phyloP scores from a whole-genome alignment of 805 yeast species.

The Maudiozyma pseudohumilis region DNA sequence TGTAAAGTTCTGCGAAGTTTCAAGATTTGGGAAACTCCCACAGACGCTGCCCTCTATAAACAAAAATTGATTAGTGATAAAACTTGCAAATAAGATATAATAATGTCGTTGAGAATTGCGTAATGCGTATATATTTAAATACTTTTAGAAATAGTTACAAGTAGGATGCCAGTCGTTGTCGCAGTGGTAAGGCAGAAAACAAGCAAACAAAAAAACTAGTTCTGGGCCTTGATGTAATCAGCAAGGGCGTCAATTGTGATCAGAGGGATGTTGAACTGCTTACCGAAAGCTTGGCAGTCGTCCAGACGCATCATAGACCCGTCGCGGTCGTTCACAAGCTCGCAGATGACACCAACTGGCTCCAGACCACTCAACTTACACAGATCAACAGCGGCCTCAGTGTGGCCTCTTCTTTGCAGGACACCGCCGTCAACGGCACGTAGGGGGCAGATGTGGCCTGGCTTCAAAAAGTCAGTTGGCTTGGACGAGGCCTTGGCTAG shows the following conservation, averaged over 20 bases:
- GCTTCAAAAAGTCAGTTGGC: constrained; percentile 66
- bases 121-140: no score
- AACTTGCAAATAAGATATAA: no score
- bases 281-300: constrained; percentile 69
- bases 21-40: no score
- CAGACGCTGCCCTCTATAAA: not conserved
- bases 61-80: not conserved
- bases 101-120: no score
- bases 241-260: constrained; percentile 72
- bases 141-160: no score
- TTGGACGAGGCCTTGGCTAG: constrained; percentile 48
- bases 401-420: constrained; percentile 78
- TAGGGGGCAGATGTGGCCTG: constrained; percentile 90
- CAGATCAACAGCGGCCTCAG: constrained; percentile 92
- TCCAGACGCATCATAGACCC: constrained; percentile 92
- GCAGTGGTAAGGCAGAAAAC: not conserved
- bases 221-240: constrained; percentile 29
- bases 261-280: constrained; percentile 51
- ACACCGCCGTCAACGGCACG: constrained; percentile 86
- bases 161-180: not conserved
- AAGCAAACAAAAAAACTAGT: constrained; percentile 1
- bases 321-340: constrained; percentile 83
- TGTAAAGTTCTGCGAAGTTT: no score
- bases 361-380: constrained; percentile 65
- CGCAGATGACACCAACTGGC: constrained; percentile 90